These are phyloP conservation scores for Ceriops zippeliana DNA, from an alignment of 345 rosid genomes.

Conservation along the genomic window DNA sequence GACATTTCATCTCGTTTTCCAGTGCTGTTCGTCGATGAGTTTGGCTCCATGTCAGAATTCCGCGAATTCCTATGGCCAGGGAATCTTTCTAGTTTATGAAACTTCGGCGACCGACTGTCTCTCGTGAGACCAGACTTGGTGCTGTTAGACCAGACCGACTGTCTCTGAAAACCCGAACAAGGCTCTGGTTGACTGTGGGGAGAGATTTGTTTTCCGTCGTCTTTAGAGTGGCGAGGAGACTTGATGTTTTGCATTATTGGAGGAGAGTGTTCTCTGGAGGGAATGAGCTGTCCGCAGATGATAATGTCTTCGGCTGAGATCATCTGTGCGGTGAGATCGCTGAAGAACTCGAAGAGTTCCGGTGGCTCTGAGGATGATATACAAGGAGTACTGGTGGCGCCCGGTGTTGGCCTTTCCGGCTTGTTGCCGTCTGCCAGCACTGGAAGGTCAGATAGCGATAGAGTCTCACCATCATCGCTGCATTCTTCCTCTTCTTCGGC, in stretches of 20 bases:
- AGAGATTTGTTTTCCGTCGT: not conserved
- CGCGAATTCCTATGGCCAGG: constrained; percentile 12
- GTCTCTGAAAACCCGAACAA: constrained; percentile 36
- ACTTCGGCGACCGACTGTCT: constrained; percentile 58
- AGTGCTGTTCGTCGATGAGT: constrained; percentile 23
- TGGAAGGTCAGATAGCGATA: constrained; percentile 55
- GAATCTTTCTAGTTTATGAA: constrained; percentile 34
- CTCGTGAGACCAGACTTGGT: constrained; percentile 25
- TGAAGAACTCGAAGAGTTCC: constrained; percentile 57
- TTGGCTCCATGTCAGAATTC: constrained; percentile 22
- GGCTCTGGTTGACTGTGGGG: constrained; percentile 53
- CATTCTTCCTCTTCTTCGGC: constrained; percentile 2
- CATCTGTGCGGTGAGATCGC: constrained; percentile 40
- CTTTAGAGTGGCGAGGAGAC: constrained; percentile 11
- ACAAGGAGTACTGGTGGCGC: constrained; percentile 1
- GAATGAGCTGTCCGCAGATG: constrained; percentile 61
- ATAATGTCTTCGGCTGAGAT: constrained; percentile 74
- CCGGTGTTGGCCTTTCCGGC: not conserved
- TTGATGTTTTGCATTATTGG: not conserved
- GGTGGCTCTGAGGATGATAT: constrained; percentile 27
- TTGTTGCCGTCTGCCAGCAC: constrained; percentile 7
- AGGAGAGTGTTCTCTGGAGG: constrained; percentile 31
- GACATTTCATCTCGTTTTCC: constrained; percentile 15
- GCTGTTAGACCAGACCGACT: constrained; percentile 27
- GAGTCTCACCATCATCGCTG: constrained; percentile 36